Conservation (phyloP, 306 rosid species). For the Neltuma alba region DNA sequence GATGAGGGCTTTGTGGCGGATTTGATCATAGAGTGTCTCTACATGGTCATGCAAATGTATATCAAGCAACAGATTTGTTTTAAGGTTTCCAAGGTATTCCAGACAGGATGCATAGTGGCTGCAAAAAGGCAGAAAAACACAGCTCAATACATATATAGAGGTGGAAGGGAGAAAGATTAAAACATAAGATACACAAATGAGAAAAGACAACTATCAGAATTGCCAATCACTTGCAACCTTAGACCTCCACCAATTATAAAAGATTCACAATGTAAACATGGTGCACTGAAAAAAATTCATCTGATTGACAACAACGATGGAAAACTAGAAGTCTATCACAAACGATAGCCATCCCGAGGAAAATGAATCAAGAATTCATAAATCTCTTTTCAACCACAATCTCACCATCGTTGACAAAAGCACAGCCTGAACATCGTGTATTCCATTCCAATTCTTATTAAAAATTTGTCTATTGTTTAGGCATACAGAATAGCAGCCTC, state of each 20-base stretch:
- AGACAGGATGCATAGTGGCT: constrained; percentile 97
- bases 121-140: constrained; percentile 41
- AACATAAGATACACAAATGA: constrained; percentile 4
- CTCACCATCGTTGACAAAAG: neutral
- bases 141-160: neutral
- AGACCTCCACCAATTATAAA: neutral
- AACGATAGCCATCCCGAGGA: constrained; percentile 1
- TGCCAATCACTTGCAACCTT: constrained; percentile 2
- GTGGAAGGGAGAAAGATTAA: neutral
- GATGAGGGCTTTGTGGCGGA: constrained; percentile 66
- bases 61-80: constrained; percentile 81
- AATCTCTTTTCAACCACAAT: neutral
- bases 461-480: neutral
- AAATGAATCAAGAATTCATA: constrained; percentile 14
- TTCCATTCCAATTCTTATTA: constrained; percentile 10
- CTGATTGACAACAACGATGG: neutral
- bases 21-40: constrained; percentile 88
- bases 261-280: neutral
- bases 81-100: constrained; percentile 95
- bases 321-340: neutral
- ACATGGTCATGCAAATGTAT: constrained; percentile 95
- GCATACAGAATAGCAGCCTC: constrained; percentile 3
- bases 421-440: constrained; percentile 9
- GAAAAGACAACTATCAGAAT: constrained; percentile 13
- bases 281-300: neutral